phyloP scores from a whole-genome alignment of 345 rosid species.

The Brassica incana region DNA sequence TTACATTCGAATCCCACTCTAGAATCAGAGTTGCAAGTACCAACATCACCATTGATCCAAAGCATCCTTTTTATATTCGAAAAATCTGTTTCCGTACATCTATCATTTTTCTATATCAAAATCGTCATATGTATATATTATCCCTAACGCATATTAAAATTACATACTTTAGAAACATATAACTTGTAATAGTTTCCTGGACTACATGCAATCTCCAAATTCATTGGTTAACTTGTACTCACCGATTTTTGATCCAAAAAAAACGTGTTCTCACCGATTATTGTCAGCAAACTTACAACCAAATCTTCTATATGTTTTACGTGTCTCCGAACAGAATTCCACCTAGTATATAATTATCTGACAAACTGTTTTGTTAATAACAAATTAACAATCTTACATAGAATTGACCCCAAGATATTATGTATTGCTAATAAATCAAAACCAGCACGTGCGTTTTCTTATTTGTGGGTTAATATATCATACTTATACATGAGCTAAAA shows the following conservation, averaged over 20 bases:
- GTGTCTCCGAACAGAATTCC: neutral
- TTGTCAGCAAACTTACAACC: neutral
- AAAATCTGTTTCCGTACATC: neutral
- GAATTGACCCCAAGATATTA: too few relatives aligned
- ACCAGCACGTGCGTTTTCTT: neutral
- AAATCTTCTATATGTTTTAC: neutral
- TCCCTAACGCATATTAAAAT: neutral
- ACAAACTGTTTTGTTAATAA: neutral
- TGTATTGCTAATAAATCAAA: neutral
- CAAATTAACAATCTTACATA: neutral
- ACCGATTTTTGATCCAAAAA: neutral
- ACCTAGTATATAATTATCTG: neutral
- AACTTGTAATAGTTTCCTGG: neutral
- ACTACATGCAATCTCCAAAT: neutral
- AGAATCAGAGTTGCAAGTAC: slow-evolving; percentile 1
- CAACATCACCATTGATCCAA: slow-evolving; percentile 8
- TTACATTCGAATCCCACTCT: neutral
- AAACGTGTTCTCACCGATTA: neutral
- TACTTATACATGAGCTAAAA: neutral
- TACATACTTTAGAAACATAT: neutral
- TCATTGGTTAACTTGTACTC: neutral
- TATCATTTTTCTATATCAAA: neutral
- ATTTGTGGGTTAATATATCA: neutral
- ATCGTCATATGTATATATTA: neutral
- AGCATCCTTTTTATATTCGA: neutral